Base-by-base conservation (phyloP, 2,329 filamentous ascomycete species). In the Hypoxylon sp. region DNA sequence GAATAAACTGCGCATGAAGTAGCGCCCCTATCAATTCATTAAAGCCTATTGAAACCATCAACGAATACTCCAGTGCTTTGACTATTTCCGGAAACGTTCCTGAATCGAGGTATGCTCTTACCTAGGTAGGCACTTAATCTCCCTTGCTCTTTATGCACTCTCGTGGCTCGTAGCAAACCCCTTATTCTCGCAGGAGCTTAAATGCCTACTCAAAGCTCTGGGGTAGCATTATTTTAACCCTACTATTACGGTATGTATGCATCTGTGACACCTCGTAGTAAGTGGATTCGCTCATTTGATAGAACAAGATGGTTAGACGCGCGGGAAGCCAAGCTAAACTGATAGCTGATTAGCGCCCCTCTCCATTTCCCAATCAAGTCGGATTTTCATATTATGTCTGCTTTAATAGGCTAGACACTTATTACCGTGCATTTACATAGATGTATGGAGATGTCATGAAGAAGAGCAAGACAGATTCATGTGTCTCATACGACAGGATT, bases 141-240 rank as follows among this genome's bases (percentile, higher is more conserved):
- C 63, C 63, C 56, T 61, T 67, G 52, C 63, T 49, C 64, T 69
- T 69, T 55, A 69, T 69, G 64, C 67, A 59, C 32, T 51, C 32
- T 30, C 55, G 32, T 38, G 52, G 58, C 50, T 63, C 52, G 34
- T 56, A 62, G 52, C 28, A 32, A 53, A 28, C 67, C 64, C 67
- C 64, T 69, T 69, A 67, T 63, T 67, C 67, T 63, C 62, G 67
- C 67, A 69, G 67, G 51, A 65, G 28, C 46, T 32, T 51, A 41
- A 52, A 49, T 49, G 48, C 9, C 19, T n/a, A 25, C 34, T 43
- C 23, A 57, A 51, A n/a, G 43, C 2, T 34, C 34, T 41, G 34
- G 25, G 36, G 60, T 67, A 67, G 45, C 41, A 67, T 45, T 64
- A 43, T 57, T 66, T 32, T 28, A 49, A 19, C 23, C 28, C n/a